Conservation (phyloP, 164 flowering plant genomes). For the Taxillus chinensis region DNA sequence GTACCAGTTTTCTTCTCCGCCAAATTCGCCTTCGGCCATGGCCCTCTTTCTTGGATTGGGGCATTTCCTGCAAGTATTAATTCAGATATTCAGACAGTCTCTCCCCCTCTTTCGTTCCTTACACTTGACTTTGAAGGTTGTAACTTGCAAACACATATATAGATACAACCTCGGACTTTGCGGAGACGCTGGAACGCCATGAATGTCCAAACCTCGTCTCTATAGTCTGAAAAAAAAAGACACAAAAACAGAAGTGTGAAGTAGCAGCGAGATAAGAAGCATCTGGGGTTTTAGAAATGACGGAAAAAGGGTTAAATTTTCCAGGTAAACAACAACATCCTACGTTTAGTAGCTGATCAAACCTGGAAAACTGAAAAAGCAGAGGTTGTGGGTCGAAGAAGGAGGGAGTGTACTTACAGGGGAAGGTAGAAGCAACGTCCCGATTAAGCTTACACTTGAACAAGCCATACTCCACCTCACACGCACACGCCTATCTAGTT, state of each 20-base stretch:
- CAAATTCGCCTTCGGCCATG: conserved; percentile 35
- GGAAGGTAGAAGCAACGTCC: too few relatives aligned
- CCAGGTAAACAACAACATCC: too few relatives aligned
- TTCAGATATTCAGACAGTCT: not conserved
- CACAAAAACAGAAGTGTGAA: not conserved
- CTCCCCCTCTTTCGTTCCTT: not conserved
- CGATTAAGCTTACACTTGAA: too few relatives aligned
- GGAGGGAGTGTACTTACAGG: too few relatives aligned
- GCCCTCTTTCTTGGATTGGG: conserved; percentile 13
- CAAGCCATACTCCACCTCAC: too few relatives aligned
- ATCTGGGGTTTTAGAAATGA: too few relatives aligned
- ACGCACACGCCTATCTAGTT: too few relatives aligned
- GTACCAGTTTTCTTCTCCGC: conserved; percentile 68
- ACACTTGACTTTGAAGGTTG: not conserved
- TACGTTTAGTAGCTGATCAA: too few relatives aligned
- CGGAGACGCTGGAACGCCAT: conserved; percentile 12
- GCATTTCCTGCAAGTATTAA: conserved; percentile 15
- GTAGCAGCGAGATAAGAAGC: too few relatives aligned
- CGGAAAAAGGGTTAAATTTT: conserved; percentile 5
- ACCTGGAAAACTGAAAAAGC: too few relatives aligned
- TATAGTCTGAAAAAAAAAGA: conserved; percentile 10
- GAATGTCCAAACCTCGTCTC: conserved; percentile 12
- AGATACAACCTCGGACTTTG: conserved; percentile 20
- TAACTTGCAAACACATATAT: too few relatives aligned
- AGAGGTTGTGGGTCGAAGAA: too few relatives aligned